A percentile compares a stretch with the other conserved stretches of the same genome.
These are phyloP conservation scores for Aspergillus sp. DNA, from an alignment of 2,329 filamentous ascomycete genomes.

Conservation along the genomic window DNA sequence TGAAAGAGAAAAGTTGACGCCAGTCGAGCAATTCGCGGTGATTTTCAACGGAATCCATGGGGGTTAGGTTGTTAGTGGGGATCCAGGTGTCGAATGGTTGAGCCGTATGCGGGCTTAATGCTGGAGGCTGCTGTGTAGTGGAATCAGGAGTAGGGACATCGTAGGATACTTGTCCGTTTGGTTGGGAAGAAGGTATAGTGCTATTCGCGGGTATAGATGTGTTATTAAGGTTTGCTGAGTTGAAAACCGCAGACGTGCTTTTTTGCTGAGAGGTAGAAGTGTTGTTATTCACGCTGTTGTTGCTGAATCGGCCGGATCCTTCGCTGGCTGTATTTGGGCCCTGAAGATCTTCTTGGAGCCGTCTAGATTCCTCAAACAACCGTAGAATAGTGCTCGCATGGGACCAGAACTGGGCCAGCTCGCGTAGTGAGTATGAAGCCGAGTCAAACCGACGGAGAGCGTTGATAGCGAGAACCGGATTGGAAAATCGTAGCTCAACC, in stretches of 20 bases:
- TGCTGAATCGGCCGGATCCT: slow-evolving; percentile 29
- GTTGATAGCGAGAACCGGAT: slow-evolving; percentile 47
- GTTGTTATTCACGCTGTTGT: neutral
- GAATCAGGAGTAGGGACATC: slow-evolving; percentile 33
- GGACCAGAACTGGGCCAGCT: slow-evolving; percentile 44
- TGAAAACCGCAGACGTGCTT: neutral
- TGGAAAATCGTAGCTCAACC: slow-evolving; percentile 47
- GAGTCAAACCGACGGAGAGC: slow-evolving; percentile 47
- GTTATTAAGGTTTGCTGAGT: slow-evolving; percentile 1
- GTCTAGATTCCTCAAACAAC: slow-evolving; percentile 45
- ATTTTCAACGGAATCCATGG: slow-evolving; percentile 33
- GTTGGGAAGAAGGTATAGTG: slow-evolving; percentile 19
- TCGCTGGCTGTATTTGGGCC: slow-evolving; percentile 32
- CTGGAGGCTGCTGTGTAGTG: slow-evolving; percentile 25
- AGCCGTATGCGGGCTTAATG: slow-evolving; percentile 2
- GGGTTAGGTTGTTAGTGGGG: slow-evolving; percentile 26
- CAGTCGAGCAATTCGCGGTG: slow-evolving; percentile 39
- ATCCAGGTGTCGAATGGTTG: slow-evolving; percentile 35
- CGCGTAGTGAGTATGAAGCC: slow-evolving; percentile 41
- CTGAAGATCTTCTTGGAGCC: slow-evolving; percentile 42
- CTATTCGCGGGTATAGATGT: slow-evolving; percentile 17
- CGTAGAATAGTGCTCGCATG: slow-evolving; percentile 45
- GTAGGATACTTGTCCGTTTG: slow-evolving; percentile 23
- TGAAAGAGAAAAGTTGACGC: slow-evolving; percentile 43
- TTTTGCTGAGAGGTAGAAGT: slow-evolving; percentile 1